Evolutionary conservation across 1,139 yeast species (phyloP).

Genomic region (Meyerozyma carpophila): DNA sequence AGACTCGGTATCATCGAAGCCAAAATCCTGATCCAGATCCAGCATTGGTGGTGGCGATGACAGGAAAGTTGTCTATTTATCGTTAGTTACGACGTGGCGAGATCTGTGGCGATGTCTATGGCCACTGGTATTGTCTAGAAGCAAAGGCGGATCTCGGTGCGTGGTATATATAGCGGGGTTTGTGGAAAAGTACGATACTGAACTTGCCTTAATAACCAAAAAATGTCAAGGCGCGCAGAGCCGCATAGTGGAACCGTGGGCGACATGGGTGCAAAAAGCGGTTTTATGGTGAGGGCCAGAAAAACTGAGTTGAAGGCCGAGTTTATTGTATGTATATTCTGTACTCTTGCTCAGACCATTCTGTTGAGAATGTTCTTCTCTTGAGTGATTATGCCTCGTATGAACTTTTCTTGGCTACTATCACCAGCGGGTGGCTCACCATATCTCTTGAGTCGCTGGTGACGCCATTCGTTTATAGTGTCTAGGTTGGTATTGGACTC

Average conservation of each 20-base stretch:
- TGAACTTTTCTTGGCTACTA: not conserved
- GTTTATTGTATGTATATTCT: too few species aligned
- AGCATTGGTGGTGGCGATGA: not conserved
- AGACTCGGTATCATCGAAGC: not conserved
- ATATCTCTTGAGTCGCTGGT: slow-evolving; percentile 12
- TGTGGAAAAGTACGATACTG: not conserved
- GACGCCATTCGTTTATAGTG: slow-evolving; percentile 14
- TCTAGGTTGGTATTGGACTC: slow-evolving; percentile 6
- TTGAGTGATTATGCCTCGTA: not conserved
- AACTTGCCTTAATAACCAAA: not conserved
- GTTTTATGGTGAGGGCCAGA: too few species aligned
- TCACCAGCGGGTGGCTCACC: not conserved
- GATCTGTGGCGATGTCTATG: too few species aligned
- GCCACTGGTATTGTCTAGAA: too few species aligned
- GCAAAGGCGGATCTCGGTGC: too few species aligned
- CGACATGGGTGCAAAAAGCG: not conserved
- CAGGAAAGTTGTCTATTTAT: not conserved
- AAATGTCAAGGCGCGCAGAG: not conserved
- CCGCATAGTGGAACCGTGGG: not conserved
- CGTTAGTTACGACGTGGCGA: too few species aligned
- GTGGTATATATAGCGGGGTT: too few species aligned
- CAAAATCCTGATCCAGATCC: not conserved
- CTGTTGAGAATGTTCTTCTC: not conserved
- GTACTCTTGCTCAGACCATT: too few species aligned
- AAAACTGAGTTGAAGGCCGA: too few species aligned